These are phyloP conservation scores for Cytidiella melzeri DNA, from an alignment of 768 basidiomycete species.

Conservation along the genomic window DNA sequence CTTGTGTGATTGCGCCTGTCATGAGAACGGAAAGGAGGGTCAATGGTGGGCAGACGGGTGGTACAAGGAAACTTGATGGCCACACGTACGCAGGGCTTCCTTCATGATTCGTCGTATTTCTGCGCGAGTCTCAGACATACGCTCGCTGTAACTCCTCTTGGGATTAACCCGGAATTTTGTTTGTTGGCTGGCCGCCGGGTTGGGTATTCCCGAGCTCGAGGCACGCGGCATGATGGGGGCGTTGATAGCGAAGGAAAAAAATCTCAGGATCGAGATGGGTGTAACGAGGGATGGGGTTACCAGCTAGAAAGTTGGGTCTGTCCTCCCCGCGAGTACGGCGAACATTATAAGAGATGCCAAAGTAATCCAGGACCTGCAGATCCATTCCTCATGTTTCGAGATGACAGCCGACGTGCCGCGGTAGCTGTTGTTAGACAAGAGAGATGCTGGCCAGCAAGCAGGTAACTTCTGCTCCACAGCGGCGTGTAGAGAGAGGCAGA, in stretches of 20 bases:
- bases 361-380: conserved; percentile 10
- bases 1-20: conserved; percentile 20
- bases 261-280: background rate
- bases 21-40: background rate
- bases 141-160: conserved; percentile 21
- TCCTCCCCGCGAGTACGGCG: background rate
- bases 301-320: background rate
- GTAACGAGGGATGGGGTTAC: background rate
- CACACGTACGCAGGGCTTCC: conserved; percentile 19
- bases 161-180: conserved; percentile 23
- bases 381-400: conserved; percentile 7
- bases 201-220: conserved; percentile 6
- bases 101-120: conserved; percentile 21
- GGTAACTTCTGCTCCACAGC: conserved; percentile 12
- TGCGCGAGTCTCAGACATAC: conserved; percentile 23
- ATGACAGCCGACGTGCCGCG: conserved; percentile 14
- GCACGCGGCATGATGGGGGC: conserved; percentile 11
- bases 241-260: conserved; percentile 4
- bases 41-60: background rate
- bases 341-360: conserved; percentile 9
- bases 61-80: background rate
- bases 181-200: conserved; percentile 14
- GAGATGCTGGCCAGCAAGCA: conserved; percentile 5
- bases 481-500: conserved; percentile 8
- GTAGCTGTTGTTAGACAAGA: conserved; percentile 11